Base-by-base conservation (phyloP, 768 basidiomycete species). In the Psilocybe azurescens region DNA sequence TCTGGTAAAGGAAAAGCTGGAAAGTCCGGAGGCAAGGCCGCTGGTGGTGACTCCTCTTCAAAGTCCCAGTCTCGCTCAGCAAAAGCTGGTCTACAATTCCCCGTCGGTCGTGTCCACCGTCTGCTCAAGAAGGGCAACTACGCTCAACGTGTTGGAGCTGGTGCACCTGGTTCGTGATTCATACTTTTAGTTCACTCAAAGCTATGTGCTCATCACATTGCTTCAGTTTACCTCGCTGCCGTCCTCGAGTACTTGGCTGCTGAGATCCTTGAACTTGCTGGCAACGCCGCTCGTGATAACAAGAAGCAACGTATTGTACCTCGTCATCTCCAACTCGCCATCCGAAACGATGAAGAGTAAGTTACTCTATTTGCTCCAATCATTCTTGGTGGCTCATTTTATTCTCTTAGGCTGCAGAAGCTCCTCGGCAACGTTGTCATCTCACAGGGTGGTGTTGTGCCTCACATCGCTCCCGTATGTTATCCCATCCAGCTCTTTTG, bases 241-340 rank as follows among this genome's bases (percentile, higher is more conserved):
- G 93, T 95, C 59, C 88, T 95, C 59, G 95, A 95, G 76, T 94
- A 97, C 74, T 89, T 96, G 63, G 91, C 94, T 65, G 94, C 94
- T 57, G 94, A 97, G 77, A 95, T 97, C 75, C 89, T 96, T 61
- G 94, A 97, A 76, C 83, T 97, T 29, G 95, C 94, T 67, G 95
- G 94, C 53, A 92, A 92, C 67, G 92, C 93, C 20, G 92, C 89
- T 28, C 86, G 89, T 66, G 89, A 88, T 77, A 90, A 90, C 82
- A 90, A 93, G 85, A 93, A 95, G 82, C 90, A 93, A 71, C 94
- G 95, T 90, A 96, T 96, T 72, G 93, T 96, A 8, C 95, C 95
- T 57, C 89, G 95, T 73, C 95, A 97, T 77, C 75, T 96, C 63
- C 95, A 97, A 73, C 88, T 97, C 52, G 94, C 95, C 64, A 94